Evolutionary conservation across 164 flowering plant genomes (phyloP).

Genomic region (Vitis rotundifolia): DNA sequence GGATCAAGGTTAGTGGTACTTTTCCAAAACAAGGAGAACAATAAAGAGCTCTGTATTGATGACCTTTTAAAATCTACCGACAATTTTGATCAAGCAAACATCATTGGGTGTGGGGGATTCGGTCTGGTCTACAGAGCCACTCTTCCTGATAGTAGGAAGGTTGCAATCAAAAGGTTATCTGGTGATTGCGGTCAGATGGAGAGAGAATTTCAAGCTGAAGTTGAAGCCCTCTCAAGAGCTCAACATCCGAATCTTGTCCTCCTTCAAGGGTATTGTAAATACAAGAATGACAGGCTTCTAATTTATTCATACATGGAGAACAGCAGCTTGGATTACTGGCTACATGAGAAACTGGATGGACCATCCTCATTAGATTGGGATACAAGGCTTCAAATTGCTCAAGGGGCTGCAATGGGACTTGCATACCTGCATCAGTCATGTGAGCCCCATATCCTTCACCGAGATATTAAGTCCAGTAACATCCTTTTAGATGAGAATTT

Average conservation of each 20-base stretch:
- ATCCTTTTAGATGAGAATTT: slow-evolving; percentile 74
- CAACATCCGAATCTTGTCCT: slow-evolving; percentile 77
- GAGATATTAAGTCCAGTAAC: slow-evolving; percentile 84
- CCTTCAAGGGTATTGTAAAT: slow-evolving; percentile 67
- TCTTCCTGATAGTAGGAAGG: slow-evolving; percentile 62
- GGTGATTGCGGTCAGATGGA: slow-evolving; percentile 83
- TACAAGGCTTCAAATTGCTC: slow-evolving; percentile 62
- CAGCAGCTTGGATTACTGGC: slow-evolving; percentile 90
- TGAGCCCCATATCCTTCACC: slow-evolving; percentile 74
- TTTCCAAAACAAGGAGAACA: slow-evolving; percentile 43
- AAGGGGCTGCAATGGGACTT: slow-evolving; percentile 70
- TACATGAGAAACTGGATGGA: slow-evolving; percentile 75
- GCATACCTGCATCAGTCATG: slow-evolving; percentile 76
- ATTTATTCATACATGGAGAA: slow-evolving; percentile 83
- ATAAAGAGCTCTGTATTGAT: slow-evolving; percentile 49
- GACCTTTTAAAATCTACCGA: slow-evolving; percentile 63
- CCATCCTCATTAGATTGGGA: slow-evolving; percentile 59
- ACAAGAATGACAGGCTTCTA: slow-evolving; percentile 56
- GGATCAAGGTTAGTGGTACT: slow-evolving; percentile 44
- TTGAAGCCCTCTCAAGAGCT: slow-evolving; percentile 74
- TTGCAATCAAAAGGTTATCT: slow-evolving; percentile 74
- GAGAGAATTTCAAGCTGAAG: slow-evolving; percentile 78
- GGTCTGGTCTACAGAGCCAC: slow-evolving; percentile 76
- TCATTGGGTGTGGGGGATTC: slow-evolving; percentile 82
- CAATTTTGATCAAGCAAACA: slow-evolving; percentile 75